Conservation (phyloP, 148 eudicot species). For the Vaccinium myrtillus region DNA sequence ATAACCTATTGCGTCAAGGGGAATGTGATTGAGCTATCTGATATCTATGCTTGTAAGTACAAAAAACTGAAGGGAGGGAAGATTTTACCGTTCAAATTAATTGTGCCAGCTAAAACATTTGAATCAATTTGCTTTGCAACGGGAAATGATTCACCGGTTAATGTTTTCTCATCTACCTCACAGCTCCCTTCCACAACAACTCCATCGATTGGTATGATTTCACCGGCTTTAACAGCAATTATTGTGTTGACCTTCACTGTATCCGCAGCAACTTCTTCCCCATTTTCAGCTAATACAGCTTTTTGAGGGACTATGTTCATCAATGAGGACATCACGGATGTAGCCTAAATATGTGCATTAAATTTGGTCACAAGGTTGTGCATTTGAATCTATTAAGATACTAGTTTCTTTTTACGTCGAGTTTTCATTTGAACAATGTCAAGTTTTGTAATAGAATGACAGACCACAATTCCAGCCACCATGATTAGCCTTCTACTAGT, state of each 20-base stretch:
- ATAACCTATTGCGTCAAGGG: neutral
- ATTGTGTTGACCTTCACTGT: constrained; percentile 43
- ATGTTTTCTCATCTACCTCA: constrained; percentile 85
- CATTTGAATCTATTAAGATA: neutral
- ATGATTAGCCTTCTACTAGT: neutral
- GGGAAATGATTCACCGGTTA: constrained; percentile 91
- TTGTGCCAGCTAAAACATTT: constrained; percentile 85
- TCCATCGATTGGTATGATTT: constrained; percentile 64
- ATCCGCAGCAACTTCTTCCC: constrained; percentile 48
- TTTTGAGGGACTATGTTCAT: constrained; percentile 57
- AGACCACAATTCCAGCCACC: neutral
- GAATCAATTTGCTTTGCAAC: constrained; percentile 70
- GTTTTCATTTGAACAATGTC: neutral
- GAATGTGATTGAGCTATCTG: neutral
- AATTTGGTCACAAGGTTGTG: neutral
- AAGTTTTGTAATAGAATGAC: neutral
- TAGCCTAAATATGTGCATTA: constrained; percentile 32
- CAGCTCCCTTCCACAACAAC: constrained; percentile 58
- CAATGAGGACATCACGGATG: constrained; percentile 57
- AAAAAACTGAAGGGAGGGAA: neutral
- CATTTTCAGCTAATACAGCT: constrained; percentile 56
- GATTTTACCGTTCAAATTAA: constrained; percentile 73
- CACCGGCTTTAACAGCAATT: constrained; percentile 62
- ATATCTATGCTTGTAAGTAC: neutral
- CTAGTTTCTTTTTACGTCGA: neutral